Percentiles rank a stretch among this genome's conserved stretches.
Evolutionary conservation across 2,329 filamentous ascomycete genomes (phyloP).

Genomic region (Myriangium duriaei): DNA sequence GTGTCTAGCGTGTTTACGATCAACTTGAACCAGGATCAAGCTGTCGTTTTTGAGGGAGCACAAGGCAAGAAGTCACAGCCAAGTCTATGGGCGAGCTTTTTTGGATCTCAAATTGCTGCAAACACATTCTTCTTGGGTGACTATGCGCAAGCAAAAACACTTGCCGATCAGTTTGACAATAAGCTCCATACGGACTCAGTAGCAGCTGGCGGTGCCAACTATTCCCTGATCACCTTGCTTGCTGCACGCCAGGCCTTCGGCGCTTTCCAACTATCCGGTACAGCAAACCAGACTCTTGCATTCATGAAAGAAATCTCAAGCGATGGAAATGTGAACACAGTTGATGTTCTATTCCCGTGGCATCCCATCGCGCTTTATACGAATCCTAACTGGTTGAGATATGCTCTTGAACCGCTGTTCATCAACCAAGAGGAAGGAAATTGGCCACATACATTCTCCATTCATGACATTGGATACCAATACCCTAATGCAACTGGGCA

Average conservation of each 20-base stretch:
- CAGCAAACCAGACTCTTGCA: conserved; percentile 30
- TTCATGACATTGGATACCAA: conserved; percentile 18
- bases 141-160: conserved; percentile 24
- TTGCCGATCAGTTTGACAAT: conserved; percentile 30
- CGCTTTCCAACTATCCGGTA: conserved; percentile 37
- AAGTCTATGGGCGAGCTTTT: conserved; percentile 41
- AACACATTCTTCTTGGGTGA: conserved; percentile 38
- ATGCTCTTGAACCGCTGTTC: conserved; percentile 33
- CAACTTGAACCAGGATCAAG: conserved; percentile 36
- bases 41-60: conserved; percentile 38
- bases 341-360: conserved; percentile 31
- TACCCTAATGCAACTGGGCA: conserved; percentile 19
- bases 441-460: conserved; percentile 15
- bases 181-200: conserved; percentile 33
- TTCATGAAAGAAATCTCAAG: conserved; percentile 32
- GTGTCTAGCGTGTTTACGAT: conserved; percentile 36
- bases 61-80: conserved; percentile 25
- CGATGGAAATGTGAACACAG: conserved; percentile 31
- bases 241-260: conserved; percentile 41
- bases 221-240: conserved; percentile 38
- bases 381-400: conserved; percentile 31
- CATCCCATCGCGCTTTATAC: conserved; percentile 31
- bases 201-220: conserved; percentile 35
- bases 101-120: no score
- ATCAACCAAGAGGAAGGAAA: conserved; percentile 23